Evolutionary conservation across 305 asterid species (phyloP), one percentile per base, ranked within the genome.

Genomic region (Solanum aculeatissimum): DNA sequence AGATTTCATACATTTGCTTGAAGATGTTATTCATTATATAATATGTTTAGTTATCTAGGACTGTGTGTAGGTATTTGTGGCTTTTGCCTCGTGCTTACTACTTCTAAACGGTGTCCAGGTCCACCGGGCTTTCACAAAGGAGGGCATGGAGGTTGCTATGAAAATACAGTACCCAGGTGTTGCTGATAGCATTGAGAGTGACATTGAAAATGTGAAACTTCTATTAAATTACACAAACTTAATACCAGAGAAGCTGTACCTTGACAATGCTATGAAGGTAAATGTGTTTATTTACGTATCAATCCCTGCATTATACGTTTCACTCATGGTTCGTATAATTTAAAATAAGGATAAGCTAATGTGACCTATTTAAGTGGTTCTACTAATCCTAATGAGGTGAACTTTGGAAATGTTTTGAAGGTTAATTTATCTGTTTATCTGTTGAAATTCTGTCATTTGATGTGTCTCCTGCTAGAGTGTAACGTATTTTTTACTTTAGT

Each of bases 91-190:
- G 16, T 87, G 35, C 82, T 78, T 32, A 81, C 79, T 86, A 62
- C 85, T 80, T 85, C 54, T 83, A 54, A 66, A 87, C 79, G 63
- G 62, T 83, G 85, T 88, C 85, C 87, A 96, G 99, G 99, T 96
- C 45, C 99, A 96, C 82, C 90, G 92, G 47, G 98, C 96, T 84
- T 91, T 94, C 85, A 91, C 98, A 81, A 93, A 89, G 89, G 98
- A 96, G 62, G 98, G 95, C 83, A 63, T 91, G 91, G 93, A 93
- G 90, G 97, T 93, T 84, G 99, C 98, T 74, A 91, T 96, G 89
- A 96, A 96, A 90, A 95, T 96, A 88, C 99, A 96, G 89, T 96
- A 96, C 90, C 99, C 99, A 84, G 99, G 99, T 81, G 97, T 95
- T 90, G 99, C 98, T 82, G 98, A 96, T 78, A 96, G 99, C 90